Evolutionary conservation across 352 stramenopile species (phyloP).

Genomic region (Phytopythium ostracodes): DNA sequence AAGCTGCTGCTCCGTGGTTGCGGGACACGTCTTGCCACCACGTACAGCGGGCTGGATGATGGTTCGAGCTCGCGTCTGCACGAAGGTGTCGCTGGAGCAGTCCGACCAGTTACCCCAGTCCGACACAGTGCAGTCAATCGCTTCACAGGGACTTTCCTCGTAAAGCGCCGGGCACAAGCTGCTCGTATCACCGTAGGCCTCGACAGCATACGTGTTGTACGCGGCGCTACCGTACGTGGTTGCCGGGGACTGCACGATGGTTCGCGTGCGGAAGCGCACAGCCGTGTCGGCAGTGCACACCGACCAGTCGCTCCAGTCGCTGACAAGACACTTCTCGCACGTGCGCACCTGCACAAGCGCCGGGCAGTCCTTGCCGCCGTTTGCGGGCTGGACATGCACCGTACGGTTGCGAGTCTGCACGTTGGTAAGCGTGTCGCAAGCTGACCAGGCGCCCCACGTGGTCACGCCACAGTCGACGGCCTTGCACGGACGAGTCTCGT

Average conservation of each 20-base stretch:
- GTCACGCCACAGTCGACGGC: constrained; percentile 53
- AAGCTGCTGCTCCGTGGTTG: constrained; percentile 24
- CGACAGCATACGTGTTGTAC: constrained; percentile 13
- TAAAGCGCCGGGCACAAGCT: constrained; percentile 28
- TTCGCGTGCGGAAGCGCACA: constrained; percentile 38
- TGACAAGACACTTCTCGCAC: constrained; percentile 51
- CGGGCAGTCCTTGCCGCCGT: constrained; percentile 39
- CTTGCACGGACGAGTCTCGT: constrained; percentile 31
- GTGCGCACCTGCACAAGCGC: constrained; percentile 32
- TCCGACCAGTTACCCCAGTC: constrained; percentile 46
- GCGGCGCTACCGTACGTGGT: constrained; percentile 22
- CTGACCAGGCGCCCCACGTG: constrained; percentile 38
- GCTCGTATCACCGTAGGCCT: constrained; percentile 12
- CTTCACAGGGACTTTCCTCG: constrained; percentile 38
- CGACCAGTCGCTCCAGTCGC: constrained; percentile 46
- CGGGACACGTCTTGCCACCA: constrained; percentile 35
- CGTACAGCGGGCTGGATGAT: constrained; percentile 33
- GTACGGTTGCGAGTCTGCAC: constrained; percentile 33
- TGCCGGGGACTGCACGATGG: constrained; percentile 28
- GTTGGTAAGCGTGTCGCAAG: constrained; percentile 30
- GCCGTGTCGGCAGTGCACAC: constrained; percentile 29
- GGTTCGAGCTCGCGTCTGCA: constrained; percentile 31
- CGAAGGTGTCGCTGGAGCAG: constrained; percentile 32
- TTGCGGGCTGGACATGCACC: constrained; percentile 26
- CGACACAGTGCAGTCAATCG: constrained; percentile 46